phyloP scores from a whole-genome alignment of 768 basidiomycete species.

The Agaricus bisporus region DNA sequence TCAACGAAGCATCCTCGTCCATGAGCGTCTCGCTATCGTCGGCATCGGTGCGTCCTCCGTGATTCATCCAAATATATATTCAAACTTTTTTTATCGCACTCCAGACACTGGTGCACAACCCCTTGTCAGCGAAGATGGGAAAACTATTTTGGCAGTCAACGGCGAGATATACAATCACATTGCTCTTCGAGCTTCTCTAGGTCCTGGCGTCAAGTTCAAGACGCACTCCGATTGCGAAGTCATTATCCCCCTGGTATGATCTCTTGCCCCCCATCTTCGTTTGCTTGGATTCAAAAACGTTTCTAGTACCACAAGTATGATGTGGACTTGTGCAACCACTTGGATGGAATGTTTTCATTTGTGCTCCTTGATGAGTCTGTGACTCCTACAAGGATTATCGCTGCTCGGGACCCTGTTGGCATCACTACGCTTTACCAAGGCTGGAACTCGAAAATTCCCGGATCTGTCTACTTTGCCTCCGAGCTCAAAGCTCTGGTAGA shows the following conservation, averaged over 20 bases:
- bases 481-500: conserved; percentile 90
- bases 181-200: conserved; percentile 63
- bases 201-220: conserved; percentile 73
- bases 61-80: neutral
- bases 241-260: conserved; percentile 79
- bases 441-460: conserved; percentile 79
- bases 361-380: conserved; percentile 92
- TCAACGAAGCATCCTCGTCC: conserved; percentile 75
- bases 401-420: conserved; percentile 94
- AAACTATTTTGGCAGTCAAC: conserved; percentile 85
- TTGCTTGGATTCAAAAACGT: neutral
- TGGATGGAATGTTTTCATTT: conserved; percentile 99
- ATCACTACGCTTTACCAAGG: conserved; percentile 99
- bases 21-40: conserved; percentile 96
- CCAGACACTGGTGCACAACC: conserved; percentile 96
- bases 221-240: conserved; percentile 98
- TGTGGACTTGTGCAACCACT: conserved; percentile 66
- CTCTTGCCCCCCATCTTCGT: neutral
- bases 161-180: conserved; percentile 99
- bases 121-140: conserved; percentile 79
- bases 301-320: conserved; percentile 78
- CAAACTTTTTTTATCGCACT: conserved; percentile 1
- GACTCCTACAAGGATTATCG: conserved; percentile 84
- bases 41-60: conserved; percentile 73
- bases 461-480: conserved; percentile 86